These are phyloP conservation scores for Corniculantispora saksenae DNA, from an alignment of 2,329 filamentous ascomycete genomes.

Conservation along the genomic window DNA sequence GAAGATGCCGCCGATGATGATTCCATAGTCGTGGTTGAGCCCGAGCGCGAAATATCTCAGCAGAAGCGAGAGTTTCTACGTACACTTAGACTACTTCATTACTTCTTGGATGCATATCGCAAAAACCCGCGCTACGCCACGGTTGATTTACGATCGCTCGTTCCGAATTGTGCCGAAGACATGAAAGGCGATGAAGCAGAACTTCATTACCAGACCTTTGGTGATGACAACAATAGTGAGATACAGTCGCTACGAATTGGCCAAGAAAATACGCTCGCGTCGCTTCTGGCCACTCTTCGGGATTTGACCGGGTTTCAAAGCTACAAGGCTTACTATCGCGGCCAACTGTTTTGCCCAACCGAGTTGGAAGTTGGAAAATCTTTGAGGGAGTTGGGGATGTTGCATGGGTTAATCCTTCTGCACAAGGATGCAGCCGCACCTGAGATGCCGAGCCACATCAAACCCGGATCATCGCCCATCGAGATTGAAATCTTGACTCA, in stretches of 20 bases:
- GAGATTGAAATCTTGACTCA: slow-evolving; percentile 80
- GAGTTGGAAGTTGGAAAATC: slow-evolving; percentile 61
- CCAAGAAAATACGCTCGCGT: slow-evolving; percentile 67
- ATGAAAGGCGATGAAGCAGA: slow-evolving; percentile 65
- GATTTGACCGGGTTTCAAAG: slow-evolving; percentile 74
- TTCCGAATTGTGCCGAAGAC: slow-evolving; percentile 51
- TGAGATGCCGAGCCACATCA: slow-evolving; percentile 45
- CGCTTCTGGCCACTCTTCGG: slow-evolving; percentile 67
- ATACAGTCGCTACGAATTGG: slow-evolving; percentile 67
- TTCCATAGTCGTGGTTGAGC: slow-evolving; percentile 52
- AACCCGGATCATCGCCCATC: slow-evolving; percentile 59
- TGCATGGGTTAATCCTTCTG: slow-evolving; percentile 66
- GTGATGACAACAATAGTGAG: slow-evolving; percentile 59
- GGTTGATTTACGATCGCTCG: slow-evolving; percentile 56
- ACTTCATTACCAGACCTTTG: slow-evolving; percentile 74
- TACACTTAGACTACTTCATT: slow-evolving; percentile 67
- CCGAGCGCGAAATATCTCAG: slow-evolving; percentile 49
- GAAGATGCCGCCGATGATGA: slow-evolving; percentile 55
- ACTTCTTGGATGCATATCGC: slow-evolving; percentile 67
- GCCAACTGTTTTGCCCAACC: slow-evolving; percentile 63
- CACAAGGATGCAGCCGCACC: slow-evolving; percentile 55
- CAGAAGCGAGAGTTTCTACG: slow-evolving; percentile 64
- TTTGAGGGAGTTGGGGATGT: slow-evolving; percentile 67
- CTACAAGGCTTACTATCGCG: slow-evolving; percentile 71
- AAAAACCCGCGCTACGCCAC: slow-evolving; percentile 60